A percentile compares a stretch with the other conserved stretches of the same genome.
phyloP scores from a whole-genome alignment of 129 eudicot species.

The Erigeron canadensis region DNA sequence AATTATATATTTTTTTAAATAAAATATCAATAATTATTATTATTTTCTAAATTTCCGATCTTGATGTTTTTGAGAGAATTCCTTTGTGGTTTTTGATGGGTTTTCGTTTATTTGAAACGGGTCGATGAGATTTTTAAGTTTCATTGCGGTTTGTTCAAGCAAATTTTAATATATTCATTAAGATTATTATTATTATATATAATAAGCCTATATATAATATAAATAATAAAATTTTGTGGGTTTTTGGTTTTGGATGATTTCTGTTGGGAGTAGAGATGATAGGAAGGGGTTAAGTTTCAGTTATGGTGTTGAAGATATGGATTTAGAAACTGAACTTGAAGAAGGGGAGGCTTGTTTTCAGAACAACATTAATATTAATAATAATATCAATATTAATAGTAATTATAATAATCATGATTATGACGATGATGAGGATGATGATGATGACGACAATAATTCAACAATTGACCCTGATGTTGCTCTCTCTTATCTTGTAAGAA shows the following conservation, averaged over 20 bases:
- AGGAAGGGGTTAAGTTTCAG: conserved; percentile 72
- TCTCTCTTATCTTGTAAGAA: conserved; percentile 67
- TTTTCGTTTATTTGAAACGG: conserved; percentile 38
- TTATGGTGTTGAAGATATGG: conserved; percentile 63
- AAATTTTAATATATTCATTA: conserved; percentile 32
- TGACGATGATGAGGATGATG: background rate
- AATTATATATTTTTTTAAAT: background rate
- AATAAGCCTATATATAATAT: background rate
- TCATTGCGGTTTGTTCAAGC: conserved; percentile 29
- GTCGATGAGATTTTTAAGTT: conserved; percentile 44
- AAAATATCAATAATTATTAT: conserved; percentile 8
- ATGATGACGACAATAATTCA: conserved; percentile 37
- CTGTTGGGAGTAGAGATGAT: conserved; percentile 74
- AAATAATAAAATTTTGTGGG: conserved; percentile 16
- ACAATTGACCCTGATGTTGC: conserved; percentile 68
- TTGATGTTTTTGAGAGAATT: conserved; percentile 38
- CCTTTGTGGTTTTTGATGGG: conserved; percentile 41
- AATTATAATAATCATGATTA: background rate
- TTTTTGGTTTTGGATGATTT: conserved; percentile 60
- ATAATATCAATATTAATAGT: background rate
- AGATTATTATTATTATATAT: background rate
- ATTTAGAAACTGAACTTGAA: conserved; percentile 75
- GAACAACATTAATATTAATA: conserved; percentile 25
- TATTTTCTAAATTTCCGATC: conserved; percentile 47
- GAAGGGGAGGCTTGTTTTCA: conserved; percentile 87